Percentiles rank a stretch among this genome's conserved stretches.
Conservation (phyloP, 148 eudicot species). For the Cornus kousa region DNA sequence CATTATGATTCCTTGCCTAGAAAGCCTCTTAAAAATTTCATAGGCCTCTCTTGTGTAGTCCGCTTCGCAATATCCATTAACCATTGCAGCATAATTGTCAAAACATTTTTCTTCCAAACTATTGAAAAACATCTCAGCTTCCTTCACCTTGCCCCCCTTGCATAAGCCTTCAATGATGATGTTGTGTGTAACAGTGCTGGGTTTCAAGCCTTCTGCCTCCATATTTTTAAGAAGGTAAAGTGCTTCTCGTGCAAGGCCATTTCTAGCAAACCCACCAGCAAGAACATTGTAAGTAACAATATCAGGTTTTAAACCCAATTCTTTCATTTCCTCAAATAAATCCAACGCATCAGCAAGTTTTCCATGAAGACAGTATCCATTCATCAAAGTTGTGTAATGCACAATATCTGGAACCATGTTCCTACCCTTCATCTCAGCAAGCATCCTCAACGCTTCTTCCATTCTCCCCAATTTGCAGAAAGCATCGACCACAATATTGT, state of each 20-base stretch:
- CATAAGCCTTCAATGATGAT: constrained; percentile 65
- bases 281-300: constrained; percentile 54
- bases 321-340: constrained; percentile 40
- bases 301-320: constrained; percentile 51
- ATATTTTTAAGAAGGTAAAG: constrained; percentile 36
- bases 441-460: constrained; percentile 49
- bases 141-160: constrained; percentile 45
- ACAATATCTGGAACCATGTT: constrained; percentile 50
- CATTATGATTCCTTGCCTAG: constrained; percentile 34
- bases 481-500: constrained; percentile 51
- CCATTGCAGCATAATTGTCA: constrained; percentile 53
- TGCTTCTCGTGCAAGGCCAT: constrained; percentile 31
- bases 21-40: constrained; percentile 30
- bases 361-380: constrained; percentile 51
- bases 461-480: constrained; percentile 50
- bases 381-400: constrained; percentile 76
- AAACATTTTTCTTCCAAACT: constrained; percentile 36
- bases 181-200: constrained; percentile 40
- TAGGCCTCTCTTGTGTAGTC: constrained; percentile 30
- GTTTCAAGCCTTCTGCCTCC: constrained; percentile 45
- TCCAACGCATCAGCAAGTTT: constrained; percentile 40
- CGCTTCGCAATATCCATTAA: constrained; percentile 59
- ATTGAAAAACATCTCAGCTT: constrained; percentile 54
- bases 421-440: constrained; percentile 54
- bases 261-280: constrained; percentile 51